phyloP scores from a whole-genome alignment of 2,329 filamentous ascomycete species.

The Penicillium sp. region DNA sequence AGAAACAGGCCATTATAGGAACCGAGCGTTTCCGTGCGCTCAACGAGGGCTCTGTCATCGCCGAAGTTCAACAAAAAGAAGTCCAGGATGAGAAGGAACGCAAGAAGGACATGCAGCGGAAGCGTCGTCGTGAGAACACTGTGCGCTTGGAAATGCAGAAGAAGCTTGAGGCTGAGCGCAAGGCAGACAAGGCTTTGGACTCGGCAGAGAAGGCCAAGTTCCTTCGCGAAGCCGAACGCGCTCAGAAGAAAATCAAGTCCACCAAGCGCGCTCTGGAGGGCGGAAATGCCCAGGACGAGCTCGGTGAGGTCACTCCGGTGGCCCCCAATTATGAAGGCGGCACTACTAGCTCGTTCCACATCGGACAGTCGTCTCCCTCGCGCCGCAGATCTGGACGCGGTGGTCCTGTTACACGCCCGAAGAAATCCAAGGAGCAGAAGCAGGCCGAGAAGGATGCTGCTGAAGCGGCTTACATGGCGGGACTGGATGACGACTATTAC shows the following conservation, averaged over 20 bases:
- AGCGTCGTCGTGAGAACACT: slow-evolving; percentile 89
- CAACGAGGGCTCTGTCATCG: slow-evolving; percentile 74
- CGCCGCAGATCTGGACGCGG: slow-evolving; percentile 54
- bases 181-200: slow-evolving; percentile 72
- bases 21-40: slow-evolving; percentile 70
- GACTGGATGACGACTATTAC: slow-evolving; percentile 48
- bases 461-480: slow-evolving; percentile 77
- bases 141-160: slow-evolving; percentile 84
- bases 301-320: slow-evolving; percentile 65
- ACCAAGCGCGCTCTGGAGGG: slow-evolving; percentile 84
- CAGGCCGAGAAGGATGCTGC: slow-evolving; percentile 69
- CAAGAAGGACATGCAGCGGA: slow-evolving; percentile 99
- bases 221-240: slow-evolving; percentile 78
- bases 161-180: slow-evolving; percentile 71
- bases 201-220: slow-evolving; percentile 76
- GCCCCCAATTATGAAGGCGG: slow-evolving; percentile 80
- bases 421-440: slow-evolving; percentile 79
- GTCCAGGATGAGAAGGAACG: slow-evolving; percentile 94
- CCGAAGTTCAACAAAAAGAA: slow-evolving; percentile 84
- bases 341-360: slow-evolving; percentile 77
- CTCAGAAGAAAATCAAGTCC: slow-evolving; percentile 86
- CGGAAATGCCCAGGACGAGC: slow-evolving; percentile 68
- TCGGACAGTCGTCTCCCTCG: slow-evolving; percentile 52
- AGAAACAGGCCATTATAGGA: slow-evolving; percentile 64
- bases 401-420: slow-evolving; percentile 58